Conservation (phyloP, 306 rosid genomes). For the Lupinus albus region DNA sequence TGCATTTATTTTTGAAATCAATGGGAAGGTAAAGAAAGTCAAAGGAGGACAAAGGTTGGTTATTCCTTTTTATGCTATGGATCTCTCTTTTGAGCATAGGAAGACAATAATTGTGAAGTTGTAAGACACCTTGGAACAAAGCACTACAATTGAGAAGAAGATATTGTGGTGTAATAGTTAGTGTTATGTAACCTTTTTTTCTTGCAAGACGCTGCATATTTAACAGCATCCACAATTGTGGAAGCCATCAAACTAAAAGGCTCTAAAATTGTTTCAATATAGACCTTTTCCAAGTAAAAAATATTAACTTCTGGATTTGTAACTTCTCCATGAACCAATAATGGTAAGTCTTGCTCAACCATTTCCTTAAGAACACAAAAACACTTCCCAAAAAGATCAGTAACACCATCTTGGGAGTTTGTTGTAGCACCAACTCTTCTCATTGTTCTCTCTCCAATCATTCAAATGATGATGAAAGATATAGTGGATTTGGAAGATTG, state of each 20-base stretch:
- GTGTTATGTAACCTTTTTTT: constrained; percentile 80
- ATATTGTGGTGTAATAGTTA: constrained; percentile 94
- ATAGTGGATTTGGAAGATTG: too few species aligned
- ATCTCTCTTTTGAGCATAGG: constrained; percentile 78
- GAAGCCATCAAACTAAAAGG: constrained; percentile 68
- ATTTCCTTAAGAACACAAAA: constrained; percentile 85
- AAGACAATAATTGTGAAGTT: constrained; percentile 91
- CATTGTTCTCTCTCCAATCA: too few species aligned
- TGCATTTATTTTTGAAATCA: too few species aligned
- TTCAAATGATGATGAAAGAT: too few species aligned
- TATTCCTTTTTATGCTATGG: too few species aligned
- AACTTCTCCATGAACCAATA: constrained; percentile 94
- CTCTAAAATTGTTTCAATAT: constrained; percentile 72
- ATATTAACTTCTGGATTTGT: constrained; percentile 73
- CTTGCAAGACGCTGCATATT: constrained; percentile 70
- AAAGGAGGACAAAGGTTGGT: too few species aligned
- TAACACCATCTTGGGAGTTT: constrained; percentile 92
- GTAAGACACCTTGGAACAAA: constrained; percentile 91
- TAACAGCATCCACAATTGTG: constrained; percentile 76
- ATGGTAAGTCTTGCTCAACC: constrained; percentile 74
- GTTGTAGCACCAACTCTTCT: constrained; percentile 97
- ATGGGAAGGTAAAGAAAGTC: too few species aligned
- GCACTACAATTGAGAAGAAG: constrained; percentile 81
- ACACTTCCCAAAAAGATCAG: constrained; percentile 81
- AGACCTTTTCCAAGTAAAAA: constrained; percentile 89